phyloP scores from a whole-genome alignment of 306 rosid species.

The Leucaena leucocephala region DNA sequence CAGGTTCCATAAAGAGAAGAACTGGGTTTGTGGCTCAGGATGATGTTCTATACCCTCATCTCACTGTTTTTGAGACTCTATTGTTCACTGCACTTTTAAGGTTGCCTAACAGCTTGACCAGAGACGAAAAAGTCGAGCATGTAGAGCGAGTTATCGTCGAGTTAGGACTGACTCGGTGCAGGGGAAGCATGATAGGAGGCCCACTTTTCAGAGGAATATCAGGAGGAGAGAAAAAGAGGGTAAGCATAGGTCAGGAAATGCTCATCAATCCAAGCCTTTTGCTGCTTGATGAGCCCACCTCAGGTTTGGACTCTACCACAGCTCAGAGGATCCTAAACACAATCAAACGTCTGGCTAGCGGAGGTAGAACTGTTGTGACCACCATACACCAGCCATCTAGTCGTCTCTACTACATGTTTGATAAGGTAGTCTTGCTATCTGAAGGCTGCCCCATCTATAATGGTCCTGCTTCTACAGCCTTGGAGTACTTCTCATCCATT shows the following conservation, averaged over 20 bases:
- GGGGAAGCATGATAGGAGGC: constrained; percentile 96
- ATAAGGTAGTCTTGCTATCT: constrained; percentile 81
- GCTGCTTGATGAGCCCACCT: constrained; percentile 91
- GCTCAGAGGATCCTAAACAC: constrained; percentile 79
- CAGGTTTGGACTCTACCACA: constrained; percentile 96
- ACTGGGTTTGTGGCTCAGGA: constrained; percentile 97
- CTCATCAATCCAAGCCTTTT: constrained; percentile 86
- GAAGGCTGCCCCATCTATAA: constrained; percentile 88
- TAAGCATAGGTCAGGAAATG: constrained; percentile 98
- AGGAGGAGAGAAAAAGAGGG: constrained; percentile 97
- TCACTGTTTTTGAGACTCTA: constrained; percentile 85
- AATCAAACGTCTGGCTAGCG: constrained; percentile 70
- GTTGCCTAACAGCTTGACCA: constrained; percentile 67
- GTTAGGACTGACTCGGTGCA: constrained; percentile 72
- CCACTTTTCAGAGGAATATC: constrained; percentile 92
- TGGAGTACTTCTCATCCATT: constrained; percentile 74
- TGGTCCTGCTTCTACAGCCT: constrained; percentile 81
- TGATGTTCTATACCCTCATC: constrained; percentile 87
- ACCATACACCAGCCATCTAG: constrained; percentile 98
- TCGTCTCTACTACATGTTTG: constrained; percentile 91
- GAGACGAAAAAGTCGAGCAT: constrained; percentile 70
- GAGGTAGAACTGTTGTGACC: constrained; percentile 91
- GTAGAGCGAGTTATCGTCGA: constrained; percentile 82
- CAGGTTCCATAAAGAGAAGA: constrained; percentile 74
- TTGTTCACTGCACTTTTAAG: constrained; percentile 90